A percentile compares a stretch with the other conserved stretches of the same genome.
Evolutionary conservation across 305 asterid species (phyloP).

Genomic region (Coffea humblotiana): DNA sequence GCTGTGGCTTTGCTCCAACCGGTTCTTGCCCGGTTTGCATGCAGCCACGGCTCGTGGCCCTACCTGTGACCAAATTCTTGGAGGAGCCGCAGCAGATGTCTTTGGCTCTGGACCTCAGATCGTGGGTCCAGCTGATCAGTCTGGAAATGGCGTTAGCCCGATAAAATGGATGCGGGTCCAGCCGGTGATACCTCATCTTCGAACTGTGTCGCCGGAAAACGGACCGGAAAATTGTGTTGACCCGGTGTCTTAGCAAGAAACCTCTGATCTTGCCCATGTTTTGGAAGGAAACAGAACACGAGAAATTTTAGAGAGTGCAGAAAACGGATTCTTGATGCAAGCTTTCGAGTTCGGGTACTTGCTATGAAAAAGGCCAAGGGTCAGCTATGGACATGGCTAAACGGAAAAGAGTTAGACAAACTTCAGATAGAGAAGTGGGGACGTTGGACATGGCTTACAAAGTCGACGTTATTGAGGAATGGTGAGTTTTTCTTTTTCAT

Average conservation of each 20-base stretch:
- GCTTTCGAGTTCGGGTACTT: neutral
- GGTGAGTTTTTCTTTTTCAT: slow-evolving; percentile 39
- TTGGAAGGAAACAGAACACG: neutral
- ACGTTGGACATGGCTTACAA: slow-evolving; percentile 44
- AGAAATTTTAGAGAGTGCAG: neutral
- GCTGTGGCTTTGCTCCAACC: slow-evolving; percentile 23
- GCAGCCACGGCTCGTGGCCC: slow-evolving; percentile 33
- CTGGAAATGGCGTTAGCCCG: slow-evolving; percentile 34
- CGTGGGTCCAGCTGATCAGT: slow-evolving; percentile 47
- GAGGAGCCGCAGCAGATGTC: slow-evolving; percentile 32
- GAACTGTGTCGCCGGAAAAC: slow-evolving; percentile 35
- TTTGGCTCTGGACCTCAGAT: slow-evolving; percentile 47
- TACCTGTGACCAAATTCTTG: slow-evolving; percentile 10
- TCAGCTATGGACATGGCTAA: slow-evolving; percentile 65
- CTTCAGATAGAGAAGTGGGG: slow-evolving; percentile 55
- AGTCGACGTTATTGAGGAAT: neutral
- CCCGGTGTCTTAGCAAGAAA: slow-evolving; percentile 59
- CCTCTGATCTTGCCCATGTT: slow-evolving; percentile 57
- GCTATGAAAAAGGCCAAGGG: slow-evolving; percentile 73
- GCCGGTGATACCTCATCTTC: slow-evolving; percentile 31
- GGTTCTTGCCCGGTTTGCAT: slow-evolving; percentile 56
- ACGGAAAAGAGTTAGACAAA: slow-evolving; percentile 57
- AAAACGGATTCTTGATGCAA: neutral
- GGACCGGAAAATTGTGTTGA: slow-evolving; percentile 51
- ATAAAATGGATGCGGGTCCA: slow-evolving; percentile 17